Evolutionary conservation across 352 stramenopile species (phyloP).

Genomic region (Phytophthora nicotianae): DNA sequence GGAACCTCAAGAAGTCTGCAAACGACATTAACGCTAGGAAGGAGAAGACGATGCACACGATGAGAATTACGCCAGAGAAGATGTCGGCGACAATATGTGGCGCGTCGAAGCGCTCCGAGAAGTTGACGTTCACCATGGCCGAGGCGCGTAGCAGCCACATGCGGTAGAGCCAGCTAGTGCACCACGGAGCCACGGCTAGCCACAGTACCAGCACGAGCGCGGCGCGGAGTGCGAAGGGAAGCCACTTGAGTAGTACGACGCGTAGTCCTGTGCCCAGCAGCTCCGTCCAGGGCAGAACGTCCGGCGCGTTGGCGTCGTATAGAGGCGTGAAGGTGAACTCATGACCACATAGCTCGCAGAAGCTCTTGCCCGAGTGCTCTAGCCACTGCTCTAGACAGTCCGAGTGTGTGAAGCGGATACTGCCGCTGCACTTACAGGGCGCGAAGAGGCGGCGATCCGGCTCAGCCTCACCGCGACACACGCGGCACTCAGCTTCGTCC

Average conservation of each 20-base stretch:
- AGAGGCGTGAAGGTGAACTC: conserved; percentile 93
- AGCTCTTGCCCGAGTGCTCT: conserved; percentile 90
- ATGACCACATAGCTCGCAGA: conserved; percentile 94
- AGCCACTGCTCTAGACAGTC: conserved; percentile 96
- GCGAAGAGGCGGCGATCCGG: conserved; percentile 74
- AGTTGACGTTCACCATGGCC: conserved; percentile 88
- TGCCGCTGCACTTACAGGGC: conserved; percentile 95
- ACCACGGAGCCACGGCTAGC: conserved; percentile 88
- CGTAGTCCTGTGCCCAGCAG: conserved; percentile 84
- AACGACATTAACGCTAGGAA: conserved; percentile 96
- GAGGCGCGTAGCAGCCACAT: conserved; percentile 92
- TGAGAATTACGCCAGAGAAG: conserved; percentile 90
- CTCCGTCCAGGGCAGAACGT: conserved; percentile 88
- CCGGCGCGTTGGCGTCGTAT: conserved; percentile 89
- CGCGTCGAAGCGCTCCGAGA: conserved; percentile 70
- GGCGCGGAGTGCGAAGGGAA: conserved; percentile 83
- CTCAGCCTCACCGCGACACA: conserved; percentile 92
- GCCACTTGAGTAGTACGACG: conserved; percentile 86
- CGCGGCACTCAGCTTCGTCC: conserved; percentile 93
- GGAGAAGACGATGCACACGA: conserved; percentile 92
- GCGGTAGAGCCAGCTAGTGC: conserved; percentile 94
- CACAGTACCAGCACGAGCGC: conserved; percentile 85
- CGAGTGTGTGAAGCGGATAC: conserved; percentile 94
- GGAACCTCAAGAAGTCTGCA: conserved; percentile 92
- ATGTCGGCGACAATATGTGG: conserved; percentile 84